Conservation (phyloP, 1,284 basidiomycete genomes). For the Pseudozyma pruni region DNA sequence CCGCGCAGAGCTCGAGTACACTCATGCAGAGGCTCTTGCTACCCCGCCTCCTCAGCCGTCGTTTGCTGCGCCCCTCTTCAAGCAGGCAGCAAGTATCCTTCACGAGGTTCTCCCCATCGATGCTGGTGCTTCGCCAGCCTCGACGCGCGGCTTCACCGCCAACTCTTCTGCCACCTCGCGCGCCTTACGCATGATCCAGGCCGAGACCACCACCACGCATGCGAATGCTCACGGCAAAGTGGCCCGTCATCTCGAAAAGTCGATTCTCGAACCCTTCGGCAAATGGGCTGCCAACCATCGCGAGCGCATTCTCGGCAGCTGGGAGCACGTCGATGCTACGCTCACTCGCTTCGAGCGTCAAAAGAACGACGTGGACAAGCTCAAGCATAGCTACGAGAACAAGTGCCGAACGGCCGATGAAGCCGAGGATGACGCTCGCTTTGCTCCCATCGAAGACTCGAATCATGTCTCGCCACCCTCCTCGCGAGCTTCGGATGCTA, state of each 20-base stretch:
- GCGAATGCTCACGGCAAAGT: slow-evolving; percentile 53
- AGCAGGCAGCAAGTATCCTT: slow-evolving; percentile 33
- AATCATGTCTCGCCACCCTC: slow-evolving; percentile 14
- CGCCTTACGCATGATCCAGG: slow-evolving; percentile 47
- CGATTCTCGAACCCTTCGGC: slow-evolving; percentile 57
- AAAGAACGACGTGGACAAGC: slow-evolving; percentile 54
- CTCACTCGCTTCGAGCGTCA: slow-evolving; percentile 55
- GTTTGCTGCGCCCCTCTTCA: slow-evolving; percentile 51
- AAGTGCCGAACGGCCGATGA: slow-evolving; percentile 65
- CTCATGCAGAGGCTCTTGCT: slow-evolving; percentile 49
- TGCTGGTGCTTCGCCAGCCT: slow-evolving; percentile 7
- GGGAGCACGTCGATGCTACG: slow-evolving; percentile 58
- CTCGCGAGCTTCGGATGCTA: slow-evolving; percentile 3
- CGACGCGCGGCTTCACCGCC: slow-evolving; percentile 26
- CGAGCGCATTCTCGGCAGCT: slow-evolving; percentile 53
- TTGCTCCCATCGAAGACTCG: slow-evolving; percentile 54
- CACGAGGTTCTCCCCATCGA: slow-evolving; percentile 40
- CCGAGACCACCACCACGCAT: slow-evolving; percentile 48
- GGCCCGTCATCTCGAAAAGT: slow-evolving; percentile 52
- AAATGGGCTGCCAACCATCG: slow-evolving; percentile 59
- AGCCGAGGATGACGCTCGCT: slow-evolving; percentile 65
- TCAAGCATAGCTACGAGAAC: slow-evolving; percentile 57
- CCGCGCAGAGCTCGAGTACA: slow-evolving; percentile 58
- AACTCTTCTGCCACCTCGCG: slow-evolving; percentile 44
- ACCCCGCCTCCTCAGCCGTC: slow-evolving; percentile 37